These are phyloP conservation scores for Podila verticillata DNA, from an alignment of 192 early-diverging fungal species.

Conservation along the genomic window DNA sequence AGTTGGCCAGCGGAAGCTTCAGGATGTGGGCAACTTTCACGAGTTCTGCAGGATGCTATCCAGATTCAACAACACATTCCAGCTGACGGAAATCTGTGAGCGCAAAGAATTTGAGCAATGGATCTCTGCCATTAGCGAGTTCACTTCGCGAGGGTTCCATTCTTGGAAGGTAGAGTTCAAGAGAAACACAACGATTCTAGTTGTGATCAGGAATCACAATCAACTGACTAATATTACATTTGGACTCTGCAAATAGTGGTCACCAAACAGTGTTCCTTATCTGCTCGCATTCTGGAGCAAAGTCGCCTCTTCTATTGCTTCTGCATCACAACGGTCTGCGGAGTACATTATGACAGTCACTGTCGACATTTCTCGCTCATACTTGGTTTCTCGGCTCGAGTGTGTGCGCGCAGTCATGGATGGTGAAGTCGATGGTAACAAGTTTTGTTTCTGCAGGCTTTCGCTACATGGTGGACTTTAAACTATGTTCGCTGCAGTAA, in stretches of 20 bases:
- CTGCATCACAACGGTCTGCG: conserved; percentile 18
- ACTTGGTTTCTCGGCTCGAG: conserved; percentile 60
- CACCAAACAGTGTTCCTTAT: conserved; percentile 78
- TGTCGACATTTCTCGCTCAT: conserved; percentile 54
- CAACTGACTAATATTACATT: too few relatives aligned
- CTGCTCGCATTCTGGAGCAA: conserved; percentile 90
- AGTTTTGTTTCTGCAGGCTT: background rate
- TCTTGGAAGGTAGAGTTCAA: conserved; percentile 63
- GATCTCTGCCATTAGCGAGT: conserved; percentile 69
- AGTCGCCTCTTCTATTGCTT: conserved; percentile 62
- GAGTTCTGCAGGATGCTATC: conserved; percentile 86
- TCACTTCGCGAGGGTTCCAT: conserved; percentile 71
- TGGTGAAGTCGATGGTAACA: conserved; percentile 63
- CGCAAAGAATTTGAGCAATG: conserved; percentile 68
- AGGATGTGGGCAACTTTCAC: conserved; percentile 83
- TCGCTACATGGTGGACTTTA: too few relatives aligned
- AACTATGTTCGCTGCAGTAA: background rate
- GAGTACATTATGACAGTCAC: conserved; percentile 22
- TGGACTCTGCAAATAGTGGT: conserved; percentile 56
- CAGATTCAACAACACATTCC: conserved; percentile 83
- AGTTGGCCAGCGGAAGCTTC: conserved; percentile 61
- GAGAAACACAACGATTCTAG: too few relatives aligned
- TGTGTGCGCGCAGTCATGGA: conserved; percentile 60
- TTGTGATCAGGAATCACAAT: too few relatives aligned
- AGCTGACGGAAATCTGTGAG: conserved; percentile 80